Conservation (phyloP, 257 asterid genomes). For the Asclepias syriaca region DNA sequence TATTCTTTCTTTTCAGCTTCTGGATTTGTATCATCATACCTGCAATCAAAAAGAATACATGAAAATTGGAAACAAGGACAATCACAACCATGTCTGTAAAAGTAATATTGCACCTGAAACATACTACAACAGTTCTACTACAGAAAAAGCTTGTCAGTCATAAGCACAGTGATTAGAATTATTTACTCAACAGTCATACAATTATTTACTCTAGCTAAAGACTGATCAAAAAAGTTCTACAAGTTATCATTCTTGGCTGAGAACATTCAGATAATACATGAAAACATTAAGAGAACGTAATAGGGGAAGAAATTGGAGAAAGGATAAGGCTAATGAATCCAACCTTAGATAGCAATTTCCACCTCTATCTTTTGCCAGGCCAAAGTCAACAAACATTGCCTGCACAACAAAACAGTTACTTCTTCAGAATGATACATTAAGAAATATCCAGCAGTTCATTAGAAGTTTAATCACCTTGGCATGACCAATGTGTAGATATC, state of each 20-base stretch:
- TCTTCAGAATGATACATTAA: slow-evolving; percentile 7
- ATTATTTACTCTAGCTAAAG: background rate
- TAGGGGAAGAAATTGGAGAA: slow-evolving; percentile 6
- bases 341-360: slow-evolving; percentile 95
- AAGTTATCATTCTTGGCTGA: background rate
- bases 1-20: slow-evolving; percentile 97
- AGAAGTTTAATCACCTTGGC: slow-evolving; percentile 63
- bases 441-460: slow-evolving; percentile 8
- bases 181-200: background rate
- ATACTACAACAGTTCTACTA: background rate
- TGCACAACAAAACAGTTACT: slow-evolving; percentile 19
- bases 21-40: slow-evolving; percentile 95
- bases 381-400: slow-evolving; percentile 99
- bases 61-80: background rate
- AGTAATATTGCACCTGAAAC: background rate
- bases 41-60: slow-evolving; percentile 15
- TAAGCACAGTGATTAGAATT: background rate
- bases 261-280: background rate
- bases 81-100: background rate
- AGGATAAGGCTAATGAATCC: slow-evolving; percentile 16
- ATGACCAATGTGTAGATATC: slow-evolving; percentile 93
- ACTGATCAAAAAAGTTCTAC: background rate
- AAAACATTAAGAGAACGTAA: background rate
- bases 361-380: slow-evolving; percentile 89
- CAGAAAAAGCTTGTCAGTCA: background rate